These are phyloP conservation scores for Arctium minus DNA, from an alignment of 129 eudicot genomes.

Conservation along the genomic window DNA sequence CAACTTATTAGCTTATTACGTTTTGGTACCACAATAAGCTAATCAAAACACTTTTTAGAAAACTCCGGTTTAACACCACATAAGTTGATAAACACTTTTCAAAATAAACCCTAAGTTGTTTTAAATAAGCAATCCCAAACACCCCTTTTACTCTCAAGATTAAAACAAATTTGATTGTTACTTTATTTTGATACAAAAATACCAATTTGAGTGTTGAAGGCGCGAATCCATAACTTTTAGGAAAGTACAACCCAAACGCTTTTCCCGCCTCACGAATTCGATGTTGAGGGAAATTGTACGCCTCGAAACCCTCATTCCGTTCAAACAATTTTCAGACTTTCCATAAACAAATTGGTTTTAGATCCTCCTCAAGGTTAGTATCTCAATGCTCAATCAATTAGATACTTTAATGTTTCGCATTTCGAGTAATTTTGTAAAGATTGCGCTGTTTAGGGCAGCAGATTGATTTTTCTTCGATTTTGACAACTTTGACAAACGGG, in stretches of 20 bases:
- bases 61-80: too few species aligned
- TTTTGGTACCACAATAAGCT: too few species aligned
- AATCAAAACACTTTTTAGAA: too few species aligned
- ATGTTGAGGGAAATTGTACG: conserved; percentile 7
- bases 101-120: too few species aligned
- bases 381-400: conserved; percentile 1
- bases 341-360: background rate
- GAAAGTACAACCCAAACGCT: background rate
- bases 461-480: background rate
- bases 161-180: too few species aligned
- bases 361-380: conserved; percentile 23
- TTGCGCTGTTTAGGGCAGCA: conserved; percentile 14
- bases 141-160: too few species aligned
- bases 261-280: conserved; percentile 26
- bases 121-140: too few species aligned
- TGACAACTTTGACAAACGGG: background rate
- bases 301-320: conserved; percentile 9
- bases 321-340: conserved; percentile 6
- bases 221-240: conserved; percentile 11
- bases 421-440: conserved; percentile 3
- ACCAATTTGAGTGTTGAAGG: conserved; percentile 1
- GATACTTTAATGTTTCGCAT: background rate
- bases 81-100: too few species aligned
- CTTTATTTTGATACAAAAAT: background rate
- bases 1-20: too few species aligned